These are phyloP conservation scores for sweet orange (Citrus sinensis) DNA, from an alignment of 345 rosid species.

Conservation along the genomic window DVS_A1.0 CM039163.1:42491001-42491500, in stretches of 20 bases:
- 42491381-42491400: not conserved
- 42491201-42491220: not conserved
- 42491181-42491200: not conserved
- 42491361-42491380: not conserved
- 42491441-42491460: conserved; percentile 59
- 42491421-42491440: conserved; percentile 38
- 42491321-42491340: not conserved
- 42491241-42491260: not conserved
- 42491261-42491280: not conserved
- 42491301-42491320: not conserved
- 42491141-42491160: not conserved
- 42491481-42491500: conserved; percentile 33
- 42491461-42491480: conserved; percentile 51
- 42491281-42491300: not conserved
- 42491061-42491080: not conserved
- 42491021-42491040: not conserved
- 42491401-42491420: not conserved
- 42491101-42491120: not conserved
- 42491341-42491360: not conserved
- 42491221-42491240: not conserved
- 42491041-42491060: not conserved
- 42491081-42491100: not conserved
- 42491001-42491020: not conserved
- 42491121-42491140: not conserved
- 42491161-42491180: not conserved